These are phyloP conservation scores for Stropharia rugosoannulata DNA, from an alignment of 768 basidiomycete genomes.

Conservation along the genomic window DNA sequence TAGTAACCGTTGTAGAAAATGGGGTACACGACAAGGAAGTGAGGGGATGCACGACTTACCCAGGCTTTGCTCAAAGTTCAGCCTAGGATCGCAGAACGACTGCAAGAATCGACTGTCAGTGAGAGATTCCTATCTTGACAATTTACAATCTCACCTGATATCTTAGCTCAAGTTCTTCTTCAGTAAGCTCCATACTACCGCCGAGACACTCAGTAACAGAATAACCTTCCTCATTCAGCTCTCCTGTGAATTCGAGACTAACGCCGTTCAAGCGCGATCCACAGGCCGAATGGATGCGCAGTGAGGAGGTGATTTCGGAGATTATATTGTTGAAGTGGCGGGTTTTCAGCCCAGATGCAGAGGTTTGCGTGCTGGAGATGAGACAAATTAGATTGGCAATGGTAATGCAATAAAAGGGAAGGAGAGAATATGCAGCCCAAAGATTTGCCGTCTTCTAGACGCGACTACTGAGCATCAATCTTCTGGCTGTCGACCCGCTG, in stretches of 20 bases:
- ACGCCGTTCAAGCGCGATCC: slow-evolving; percentile 81
- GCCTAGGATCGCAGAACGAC: slow-evolving; percentile 92
- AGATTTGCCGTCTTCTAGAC: neutral
- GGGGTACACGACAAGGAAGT: neutral
- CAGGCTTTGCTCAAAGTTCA: slow-evolving; percentile 94
- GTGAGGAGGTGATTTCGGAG: slow-evolving; percentile 77
- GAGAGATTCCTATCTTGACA: neutral
- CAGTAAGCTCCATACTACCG: slow-evolving; percentile 91
- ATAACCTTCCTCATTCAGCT: slow-evolving; percentile 86
- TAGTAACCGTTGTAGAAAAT: neutral
- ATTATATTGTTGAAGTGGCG: slow-evolving; percentile 89
- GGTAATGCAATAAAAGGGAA: neutral
- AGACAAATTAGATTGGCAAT: slow-evolving; percentile 4
- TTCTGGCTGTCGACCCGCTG: neutral
- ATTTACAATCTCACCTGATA: slow-evolving; percentile 61
- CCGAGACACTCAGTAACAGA: slow-evolving; percentile 97
- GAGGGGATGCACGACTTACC: slow-evolving; percentile 45
- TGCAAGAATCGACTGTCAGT: slow-evolving; percentile 20
- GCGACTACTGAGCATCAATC: neutral
- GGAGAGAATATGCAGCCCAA: neutral
- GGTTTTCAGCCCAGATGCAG: slow-evolving; percentile 82
- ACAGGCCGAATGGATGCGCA: slow-evolving; percentile 75
- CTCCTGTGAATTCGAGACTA: slow-evolving; percentile 90
- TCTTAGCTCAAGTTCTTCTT: slow-evolving; percentile 85
- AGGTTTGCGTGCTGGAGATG: slow-evolving; percentile 71